Conservation (phyloP, 257 asterid genomes). For the Osmanthus fragrans region DNA sequence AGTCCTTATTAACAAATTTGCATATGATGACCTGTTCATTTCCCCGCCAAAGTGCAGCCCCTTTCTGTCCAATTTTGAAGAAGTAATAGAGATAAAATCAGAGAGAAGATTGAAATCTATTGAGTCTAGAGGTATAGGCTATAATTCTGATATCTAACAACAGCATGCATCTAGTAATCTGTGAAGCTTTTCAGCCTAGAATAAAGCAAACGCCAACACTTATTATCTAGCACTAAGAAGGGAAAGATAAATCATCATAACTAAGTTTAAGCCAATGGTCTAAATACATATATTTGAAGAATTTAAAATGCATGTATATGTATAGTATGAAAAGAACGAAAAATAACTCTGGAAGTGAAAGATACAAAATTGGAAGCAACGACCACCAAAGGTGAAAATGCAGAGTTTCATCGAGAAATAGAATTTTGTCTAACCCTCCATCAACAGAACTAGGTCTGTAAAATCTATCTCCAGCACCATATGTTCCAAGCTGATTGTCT, state of each 20-base stretch:
- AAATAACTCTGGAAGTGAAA: constrained; percentile 13
- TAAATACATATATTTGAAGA: constrained; percentile 1
- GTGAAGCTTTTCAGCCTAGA: constrained; percentile 21
- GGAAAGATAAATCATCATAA: constrained; percentile 9
- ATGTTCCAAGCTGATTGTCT: constrained; percentile 55
- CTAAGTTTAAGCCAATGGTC: constrained; percentile 4
- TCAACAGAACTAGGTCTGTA: constrained; percentile 67
- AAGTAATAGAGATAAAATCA: constrained; percentile 15
- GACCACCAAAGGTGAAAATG: too few species aligned
- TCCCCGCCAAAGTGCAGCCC: constrained; percentile 16
- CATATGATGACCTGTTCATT: constrained; percentile 5
- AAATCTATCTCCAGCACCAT: constrained; percentile 63
- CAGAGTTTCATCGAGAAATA: too few species aligned
- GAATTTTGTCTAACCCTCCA: constrained; percentile 65
- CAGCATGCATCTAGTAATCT: constrained; percentile 18
- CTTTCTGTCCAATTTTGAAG: constrained; percentile 18
- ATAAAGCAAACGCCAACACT: constrained; percentile 14
- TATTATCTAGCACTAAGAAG: constrained; percentile 7
- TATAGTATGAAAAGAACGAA: background rate
- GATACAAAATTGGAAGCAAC: too few species aligned
- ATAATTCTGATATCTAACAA: background rate
- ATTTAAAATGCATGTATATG: constrained; percentile 9
- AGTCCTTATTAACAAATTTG: constrained; percentile 1
- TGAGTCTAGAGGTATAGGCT: background rate
- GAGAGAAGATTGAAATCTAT: background rate